These are phyloP conservation scores for Salvia splendens DNA, from an alignment of 257 asterid genomes.

Conservation along the genomic window DNA sequence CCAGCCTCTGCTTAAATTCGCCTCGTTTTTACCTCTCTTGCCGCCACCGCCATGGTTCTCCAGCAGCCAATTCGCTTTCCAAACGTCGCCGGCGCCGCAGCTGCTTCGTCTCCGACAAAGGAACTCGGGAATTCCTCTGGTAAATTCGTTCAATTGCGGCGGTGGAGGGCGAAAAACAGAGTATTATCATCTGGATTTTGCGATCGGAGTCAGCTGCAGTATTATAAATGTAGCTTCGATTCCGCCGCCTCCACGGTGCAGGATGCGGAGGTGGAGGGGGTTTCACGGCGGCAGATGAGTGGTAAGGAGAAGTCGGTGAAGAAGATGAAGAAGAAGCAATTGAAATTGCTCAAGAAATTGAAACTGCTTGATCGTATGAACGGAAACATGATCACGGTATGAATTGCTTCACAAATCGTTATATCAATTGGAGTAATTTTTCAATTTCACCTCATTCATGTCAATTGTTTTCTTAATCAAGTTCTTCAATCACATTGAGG, in stretches of 20 bases:
- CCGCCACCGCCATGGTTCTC: constrained; percentile 31
- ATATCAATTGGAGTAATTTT: too few species aligned
- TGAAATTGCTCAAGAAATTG: constrained; percentile 65
- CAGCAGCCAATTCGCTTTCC: neutral
- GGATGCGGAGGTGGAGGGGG: neutral
- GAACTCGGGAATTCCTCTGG: constrained; percentile 19
- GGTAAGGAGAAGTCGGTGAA: constrained; percentile 36
- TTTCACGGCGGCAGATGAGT: neutral
- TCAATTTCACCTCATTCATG: too few species aligned
- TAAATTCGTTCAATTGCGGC: constrained; percentile 5
- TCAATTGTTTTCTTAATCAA: too few species aligned
- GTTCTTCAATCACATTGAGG: neutral
- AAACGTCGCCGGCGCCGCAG: neutral
- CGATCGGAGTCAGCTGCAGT: constrained; percentile 58
- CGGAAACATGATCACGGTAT: constrained; percentile 60
- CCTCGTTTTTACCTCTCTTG: neutral
- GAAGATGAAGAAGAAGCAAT: constrained; percentile 54
- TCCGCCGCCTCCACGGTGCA: neutral
- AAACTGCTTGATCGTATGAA: constrained; percentile 50
- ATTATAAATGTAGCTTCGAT: constrained; percentile 36
- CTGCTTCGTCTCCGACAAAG: neutral
- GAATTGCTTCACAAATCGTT: neutral
- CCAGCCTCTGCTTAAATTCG: constrained; percentile 19
- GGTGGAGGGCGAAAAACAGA: constrained; percentile 10
- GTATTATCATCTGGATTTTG: constrained; percentile 34